Evolutionary conservation across 2,329 filamentous ascomycete species (phyloP).

Genomic region (Geosmithia flava): DNA sequence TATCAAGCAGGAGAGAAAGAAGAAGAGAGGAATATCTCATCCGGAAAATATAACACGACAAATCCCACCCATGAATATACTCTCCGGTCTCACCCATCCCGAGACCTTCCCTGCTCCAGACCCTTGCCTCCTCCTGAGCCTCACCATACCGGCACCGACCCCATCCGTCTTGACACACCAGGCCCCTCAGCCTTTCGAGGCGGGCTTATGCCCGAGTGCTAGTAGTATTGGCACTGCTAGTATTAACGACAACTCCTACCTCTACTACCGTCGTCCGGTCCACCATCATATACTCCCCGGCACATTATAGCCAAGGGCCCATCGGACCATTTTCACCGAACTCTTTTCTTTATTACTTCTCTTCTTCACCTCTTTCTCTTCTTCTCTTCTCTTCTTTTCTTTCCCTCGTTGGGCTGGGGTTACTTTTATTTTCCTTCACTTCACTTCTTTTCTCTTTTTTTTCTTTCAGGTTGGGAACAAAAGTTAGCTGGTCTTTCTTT

Average conservation of each 20-base stretch:
- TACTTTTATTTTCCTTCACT: no score
- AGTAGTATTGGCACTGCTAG: no score
- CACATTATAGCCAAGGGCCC: neutral
- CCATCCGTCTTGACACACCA: neutral
- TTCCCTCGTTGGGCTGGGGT: neutral
- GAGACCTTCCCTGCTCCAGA: neutral
- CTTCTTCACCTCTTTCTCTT: neutral
- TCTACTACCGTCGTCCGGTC: no score
- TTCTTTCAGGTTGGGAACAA: neutral
- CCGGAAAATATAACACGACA: neutral
- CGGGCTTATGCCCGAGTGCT: neutral
- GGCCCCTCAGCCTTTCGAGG: conserved; percentile 1
- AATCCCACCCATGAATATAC: neutral
- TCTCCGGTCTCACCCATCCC: neutral
- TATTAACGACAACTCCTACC: no score
- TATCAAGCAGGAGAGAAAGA: neutral
- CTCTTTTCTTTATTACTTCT: neutral
- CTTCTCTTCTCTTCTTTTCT: neutral
- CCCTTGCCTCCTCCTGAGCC: neutral
- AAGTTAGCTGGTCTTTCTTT: neutral
- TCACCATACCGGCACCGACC: neutral
- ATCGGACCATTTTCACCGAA: neutral
- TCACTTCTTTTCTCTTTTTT: neutral
- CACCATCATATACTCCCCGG: neutral
- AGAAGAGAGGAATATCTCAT: neutral